Evolutionary conservation across 108 stramenopile genomes (phyloP), one percentile per base, ranked within the genome.

Genomic region (Mayamaea pseudoterrestris): DNA sequence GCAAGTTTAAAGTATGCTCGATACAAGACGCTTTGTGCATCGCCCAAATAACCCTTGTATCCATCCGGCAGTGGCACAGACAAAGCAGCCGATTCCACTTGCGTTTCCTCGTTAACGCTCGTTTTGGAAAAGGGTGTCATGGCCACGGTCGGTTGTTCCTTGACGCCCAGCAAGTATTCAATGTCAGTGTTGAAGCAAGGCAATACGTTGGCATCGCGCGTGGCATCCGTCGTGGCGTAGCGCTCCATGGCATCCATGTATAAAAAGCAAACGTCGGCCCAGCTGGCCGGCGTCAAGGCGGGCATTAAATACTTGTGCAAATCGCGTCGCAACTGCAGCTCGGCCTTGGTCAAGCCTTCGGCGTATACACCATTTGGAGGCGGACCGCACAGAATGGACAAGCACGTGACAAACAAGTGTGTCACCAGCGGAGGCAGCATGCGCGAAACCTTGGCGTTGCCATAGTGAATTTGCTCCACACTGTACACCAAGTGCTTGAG

Each of bases 191-290:
- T 45, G 13, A 71, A 49, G 3, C 55, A 65, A 27, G 74, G 64
- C 31, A 81, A 41, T 0, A 72, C 67, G 28, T 55, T 67, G 36
- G 50, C 41, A 27, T 75, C 80, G 13, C 66, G 37, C 7, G 76
- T 70, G 24, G 63, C 41, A 49, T 76, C 69, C 0, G 74, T 69
- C 20, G 53, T 59, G 46, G 76, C 80, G 58, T 69, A 80, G n/a
- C 68, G 68, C 35, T 83, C 76, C 76, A 83, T 83, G 40, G 74
- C 66, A 40, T 88, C 79, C 58, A 78, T 76, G 63, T 88, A 88
- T 18, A 69, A 66, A 44, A 71, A 46, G 36, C 68, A 65, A 43
- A 80, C 56, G 50, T 83, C 81, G 17, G 73, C 61, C 86, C 86
- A 88, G 22, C 77, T 81, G 6, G 74, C 61, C 13, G 77, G 73